These are phyloP conservation scores for Fusarium paranaense DNA, from an alignment of 2,329 filamentous ascomycete genomes.

Conservation along the genomic window DNA sequence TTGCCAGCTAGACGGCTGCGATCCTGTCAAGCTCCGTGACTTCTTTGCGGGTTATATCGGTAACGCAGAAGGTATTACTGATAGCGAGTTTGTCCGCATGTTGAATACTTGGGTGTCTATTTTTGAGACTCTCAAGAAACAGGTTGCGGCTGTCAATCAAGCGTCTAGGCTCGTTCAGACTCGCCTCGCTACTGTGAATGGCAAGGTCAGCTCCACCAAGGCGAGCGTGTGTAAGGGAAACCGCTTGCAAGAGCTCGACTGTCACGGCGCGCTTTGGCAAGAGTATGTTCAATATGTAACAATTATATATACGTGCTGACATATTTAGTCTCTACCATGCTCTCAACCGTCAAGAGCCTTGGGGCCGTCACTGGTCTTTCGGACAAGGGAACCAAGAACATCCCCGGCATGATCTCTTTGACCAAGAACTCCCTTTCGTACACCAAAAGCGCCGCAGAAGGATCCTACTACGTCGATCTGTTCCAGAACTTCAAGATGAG, in stretches of 20 bases:
- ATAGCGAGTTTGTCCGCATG: slow-evolving; percentile 14
- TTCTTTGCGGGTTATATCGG: slow-evolving; percentile 11
- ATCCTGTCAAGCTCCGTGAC: neutral
- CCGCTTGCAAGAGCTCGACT: slow-evolving; percentile 11
- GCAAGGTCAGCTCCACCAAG: slow-evolving; percentile 5
- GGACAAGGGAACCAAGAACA: neutral
- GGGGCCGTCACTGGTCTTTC: neutral
- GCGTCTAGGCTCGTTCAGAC: slow-evolving; percentile 9
- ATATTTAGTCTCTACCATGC: neutral
- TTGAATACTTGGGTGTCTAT: slow-evolving; percentile 18
- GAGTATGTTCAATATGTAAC: neutral
- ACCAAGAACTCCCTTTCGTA: neutral
- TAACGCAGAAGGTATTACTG: slow-evolving; percentile 8
- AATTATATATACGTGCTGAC: neutral
- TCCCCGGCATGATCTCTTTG: neutral
- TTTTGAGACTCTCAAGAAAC: slow-evolving; percentile 6
- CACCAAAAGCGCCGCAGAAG: neutral
- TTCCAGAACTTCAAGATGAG: slow-evolving; percentile 1
- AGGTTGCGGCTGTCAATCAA: slow-evolving; percentile 7
- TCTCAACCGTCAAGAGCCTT: neutral
- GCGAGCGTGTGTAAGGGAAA: neutral
- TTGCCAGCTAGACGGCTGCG: neutral
- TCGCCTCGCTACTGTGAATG: slow-evolving; percentile 7
- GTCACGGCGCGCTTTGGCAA: neutral
- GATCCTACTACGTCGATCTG: slow-evolving; percentile 1